Conservation (phyloP, 331 rosid species). For the Erythrophleum ivorense region DNA sequence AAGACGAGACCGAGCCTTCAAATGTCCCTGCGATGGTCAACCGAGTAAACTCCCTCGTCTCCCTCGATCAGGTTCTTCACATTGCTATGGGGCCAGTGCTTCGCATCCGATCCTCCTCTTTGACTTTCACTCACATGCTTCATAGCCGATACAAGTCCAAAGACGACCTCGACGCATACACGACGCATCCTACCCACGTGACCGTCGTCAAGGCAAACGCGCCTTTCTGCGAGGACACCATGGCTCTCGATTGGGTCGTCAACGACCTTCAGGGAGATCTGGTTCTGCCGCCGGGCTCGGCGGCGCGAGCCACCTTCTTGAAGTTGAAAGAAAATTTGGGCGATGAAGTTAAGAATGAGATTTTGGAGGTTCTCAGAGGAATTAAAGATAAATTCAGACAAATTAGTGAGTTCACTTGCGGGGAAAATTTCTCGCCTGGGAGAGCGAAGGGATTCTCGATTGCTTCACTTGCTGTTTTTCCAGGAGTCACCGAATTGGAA, state of each 20-base stretch:
- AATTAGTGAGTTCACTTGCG: conserved; percentile 52
- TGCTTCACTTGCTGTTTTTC: conserved; percentile 57
- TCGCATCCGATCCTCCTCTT: conserved; percentile 49
- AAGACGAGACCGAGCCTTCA: conserved; percentile 52
- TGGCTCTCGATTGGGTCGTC: conserved; percentile 78
- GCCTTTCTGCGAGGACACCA: conserved; percentile 54
- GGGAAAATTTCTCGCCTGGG: conserved; percentile 71
- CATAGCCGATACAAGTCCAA: conserved; percentile 68
- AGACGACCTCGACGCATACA: conserved; percentile 55
- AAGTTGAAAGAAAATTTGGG: conserved; percentile 64
- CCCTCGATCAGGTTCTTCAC: conserved; percentile 63
- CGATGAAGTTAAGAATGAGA: conserved; percentile 47
- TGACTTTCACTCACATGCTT: conserved; percentile 70
- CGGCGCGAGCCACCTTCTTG: conserved; percentile 51
- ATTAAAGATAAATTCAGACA: conserved; percentile 45
- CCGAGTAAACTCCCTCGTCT: conserved; percentile 51
- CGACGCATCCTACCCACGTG: conserved; percentile 61
- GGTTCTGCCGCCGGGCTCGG: conserved; percentile 49
- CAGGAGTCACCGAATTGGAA: conserved; percentile 49
- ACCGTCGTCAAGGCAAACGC: conserved; percentile 54
- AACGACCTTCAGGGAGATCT: conserved; percentile 32
- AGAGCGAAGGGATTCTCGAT: conserved; percentile 77
- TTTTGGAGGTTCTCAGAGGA: conserved; percentile 55
- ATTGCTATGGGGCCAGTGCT: conserved; percentile 52
- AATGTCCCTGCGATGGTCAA: conserved; percentile 48